Evolutionary conservation across 305 asterid genomes (phyloP), one percentile per base, ranked within the genome.

Genomic region (Ilex paraguariensis): DNA sequence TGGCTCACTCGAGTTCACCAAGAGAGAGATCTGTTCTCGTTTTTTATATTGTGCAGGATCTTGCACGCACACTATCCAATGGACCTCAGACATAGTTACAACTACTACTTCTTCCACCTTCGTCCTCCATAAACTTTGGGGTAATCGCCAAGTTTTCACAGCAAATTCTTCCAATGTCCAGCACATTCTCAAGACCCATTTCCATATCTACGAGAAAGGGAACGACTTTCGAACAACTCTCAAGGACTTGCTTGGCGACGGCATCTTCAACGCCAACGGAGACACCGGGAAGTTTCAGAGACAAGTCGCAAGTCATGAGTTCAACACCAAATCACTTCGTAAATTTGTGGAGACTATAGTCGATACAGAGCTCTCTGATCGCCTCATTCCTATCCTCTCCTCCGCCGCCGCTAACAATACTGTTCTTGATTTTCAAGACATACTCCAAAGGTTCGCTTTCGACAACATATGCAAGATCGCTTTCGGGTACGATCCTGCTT

Each of bases 81-180:
- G 81, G 81, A 61, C 63, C 0, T 46, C 51, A 3, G 81, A 72
- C n/a, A 2, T 69, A 2, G 40, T 76, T 2, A 46, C 3, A n/a
- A 44, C 13, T 57, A 36, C 69, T 1, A 61, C 78, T 33, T 72
- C 55, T 42, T 39, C 68, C 2, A 69, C 76, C 9, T 69, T 76
- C 67, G 66, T 66, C 14, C 73, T 76, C 7, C 50, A 4, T 61
- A 75, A 70, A 14, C 81, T 78, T 6, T 8, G 72, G 0, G 75
- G 73, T 17, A 4, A 21, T 7, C 62, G 17, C 39, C 56, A 46
- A 13, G 17, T 72, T 3, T 5, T 62, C 31, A 72, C 77, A 0
- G 72, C 73, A 12, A 67, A 67, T 2, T 70, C 77, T 0, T 6
- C 16, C 0, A 59, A 50, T 28, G 63, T 72, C 0, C 66, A 67